Base-by-base conservation (phyloP, 768 basidiomycete genomes). In the Pleurotus eryngii region DNA sequence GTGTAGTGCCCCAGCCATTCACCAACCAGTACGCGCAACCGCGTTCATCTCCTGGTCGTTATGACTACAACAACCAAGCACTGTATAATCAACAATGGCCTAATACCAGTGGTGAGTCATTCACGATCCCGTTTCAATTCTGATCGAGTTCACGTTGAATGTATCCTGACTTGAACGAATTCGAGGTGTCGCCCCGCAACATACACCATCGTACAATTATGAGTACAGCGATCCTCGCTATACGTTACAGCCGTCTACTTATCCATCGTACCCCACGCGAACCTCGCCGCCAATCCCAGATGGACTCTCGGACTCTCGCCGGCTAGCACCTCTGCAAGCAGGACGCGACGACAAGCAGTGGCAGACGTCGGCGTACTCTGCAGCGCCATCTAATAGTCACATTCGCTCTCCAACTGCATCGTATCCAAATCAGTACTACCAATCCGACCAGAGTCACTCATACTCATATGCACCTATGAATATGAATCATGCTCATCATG, bases 341-440 rank as follows among this genome's bases (percentile, higher is more conserved):
- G 40, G 43, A 40, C 64, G 71, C 78, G 73, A 74, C 58, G 82
- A 83, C 47, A 72, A 80, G 27, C 49, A 50, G 65, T 83, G 76
- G 79, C 78, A 73, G 56, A 67, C 75, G 57, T 60, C 76, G 8
- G 59, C 68, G 35, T 79, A 74, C 39, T 70, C 73, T 38, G 69
- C 27, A 74, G 73, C 47, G 60, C 74, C 46, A 65, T 73, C 63
- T 55, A 73, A 70, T 45, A 63, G 61, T 49, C 72, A 76, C 63
- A 81, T 87, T 67, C 84, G 86, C 61, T 85, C 86, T 11, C 84
- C 87, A 7, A 80, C 84, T 14, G 81, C 84, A 35, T 79, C 81
- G 20, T 89, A 87, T 69, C 79, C 84, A 20, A 57, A 77, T 58
- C 72, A 77, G 47, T 88, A 85, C 76, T 11, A 69, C 73, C 46